phyloP scores from a whole-genome alignment of 768 basidiomycete genomes.

The Tremella fuciformis region DNA sequence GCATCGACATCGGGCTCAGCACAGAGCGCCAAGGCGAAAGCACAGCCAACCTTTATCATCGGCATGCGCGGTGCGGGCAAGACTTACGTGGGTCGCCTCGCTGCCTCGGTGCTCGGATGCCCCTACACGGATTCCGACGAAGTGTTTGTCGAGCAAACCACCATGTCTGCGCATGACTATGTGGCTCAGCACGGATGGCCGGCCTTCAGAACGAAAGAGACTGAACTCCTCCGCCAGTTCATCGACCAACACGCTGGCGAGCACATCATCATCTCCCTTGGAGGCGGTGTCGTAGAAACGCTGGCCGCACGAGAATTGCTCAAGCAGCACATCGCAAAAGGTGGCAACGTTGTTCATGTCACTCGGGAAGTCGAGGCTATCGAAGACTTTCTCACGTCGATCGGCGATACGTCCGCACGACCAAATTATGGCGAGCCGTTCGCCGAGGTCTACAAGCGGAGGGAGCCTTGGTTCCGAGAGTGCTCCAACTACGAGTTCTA shows the following conservation, averaged over 20 bases:
- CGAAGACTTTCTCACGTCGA: constrained; percentile 66
- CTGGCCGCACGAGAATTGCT: constrained; percentile 70
- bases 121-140: constrained; percentile 79
- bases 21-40: constrained; percentile 12
- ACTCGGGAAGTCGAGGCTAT: constrained; percentile 76
- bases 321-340: constrained; percentile 61
- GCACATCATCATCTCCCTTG: constrained; percentile 75
- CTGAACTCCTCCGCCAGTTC: constrained; percentile 65
- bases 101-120: constrained; percentile 69
- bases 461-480: constrained; percentile 81
- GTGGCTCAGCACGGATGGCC: constrained; percentile 83
- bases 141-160: constrained; percentile 66
- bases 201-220: constrained; percentile 80
- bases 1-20: constrained; percentile 55
- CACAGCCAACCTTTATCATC: constrained; percentile 64
- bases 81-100: constrained; percentile 77
- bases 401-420: constrained; percentile 63
- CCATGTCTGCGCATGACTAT: constrained; percentile 66
- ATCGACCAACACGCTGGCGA: constrained; percentile 59
- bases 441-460: constrained; percentile 74
- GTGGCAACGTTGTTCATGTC: constrained; percentile 79
- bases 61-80: constrained; percentile 99
- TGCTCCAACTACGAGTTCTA: constrained; percentile 78
- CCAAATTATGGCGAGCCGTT: constrained; percentile 88
- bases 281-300: constrained; percentile 91